phyloP scores from a whole-genome alignment of 495 filamentous ascomycete species.

The Letharia columbiana region DNA sequence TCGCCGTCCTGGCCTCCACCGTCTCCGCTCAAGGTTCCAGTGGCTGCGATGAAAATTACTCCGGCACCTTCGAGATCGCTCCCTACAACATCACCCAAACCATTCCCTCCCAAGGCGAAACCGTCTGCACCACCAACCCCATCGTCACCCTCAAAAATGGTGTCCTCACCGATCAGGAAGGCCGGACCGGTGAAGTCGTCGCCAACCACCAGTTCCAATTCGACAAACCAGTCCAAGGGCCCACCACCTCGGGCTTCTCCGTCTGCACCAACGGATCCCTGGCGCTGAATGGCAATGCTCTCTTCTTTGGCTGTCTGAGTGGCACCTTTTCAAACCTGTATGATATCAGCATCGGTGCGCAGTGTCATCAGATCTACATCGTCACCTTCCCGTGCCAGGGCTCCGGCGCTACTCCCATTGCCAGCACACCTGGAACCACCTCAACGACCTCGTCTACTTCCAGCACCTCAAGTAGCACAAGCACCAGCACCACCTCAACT shows the following conservation, averaged over 20 bases:
- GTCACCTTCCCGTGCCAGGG: slow-evolving; percentile 30
- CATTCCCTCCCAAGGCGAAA: background rate
- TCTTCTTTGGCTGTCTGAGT: slow-evolving; percentile 57
- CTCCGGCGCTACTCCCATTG: background rate
- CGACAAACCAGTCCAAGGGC: slow-evolving; percentile 57
- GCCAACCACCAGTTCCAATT: slow-evolving; percentile 70
- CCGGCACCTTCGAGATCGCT: slow-evolving; percentile 10
- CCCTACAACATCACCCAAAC: background rate
- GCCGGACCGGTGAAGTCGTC: slow-evolving; percentile 61
- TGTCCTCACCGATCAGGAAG: slow-evolving; percentile 46
- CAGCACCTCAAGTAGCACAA: background rate
- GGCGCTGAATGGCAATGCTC: slow-evolving; percentile 47
- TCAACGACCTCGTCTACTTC: background rate
- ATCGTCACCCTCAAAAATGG: slow-evolving; percentile 48
- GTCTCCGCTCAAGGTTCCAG: slow-evolving; percentile 4
- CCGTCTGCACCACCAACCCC: slow-evolving; percentile 32
- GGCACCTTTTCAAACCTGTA: slow-evolving; percentile 59
- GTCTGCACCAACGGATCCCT: slow-evolving; percentile 49
- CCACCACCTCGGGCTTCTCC: slow-evolving; percentile 57
- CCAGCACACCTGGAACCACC: background rate
- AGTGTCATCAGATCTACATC: slow-evolving; percentile 44
- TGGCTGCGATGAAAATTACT: slow-evolving; percentile 8
- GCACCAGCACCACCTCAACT: background rate
- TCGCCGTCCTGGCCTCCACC: background rate
- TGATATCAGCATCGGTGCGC: slow-evolving; percentile 42